These are phyloP conservation scores for Neurospora crassa DNA, from an alignment of 2,329 filamentous ascomycete species.

Conservation along the genomic window DNA sequence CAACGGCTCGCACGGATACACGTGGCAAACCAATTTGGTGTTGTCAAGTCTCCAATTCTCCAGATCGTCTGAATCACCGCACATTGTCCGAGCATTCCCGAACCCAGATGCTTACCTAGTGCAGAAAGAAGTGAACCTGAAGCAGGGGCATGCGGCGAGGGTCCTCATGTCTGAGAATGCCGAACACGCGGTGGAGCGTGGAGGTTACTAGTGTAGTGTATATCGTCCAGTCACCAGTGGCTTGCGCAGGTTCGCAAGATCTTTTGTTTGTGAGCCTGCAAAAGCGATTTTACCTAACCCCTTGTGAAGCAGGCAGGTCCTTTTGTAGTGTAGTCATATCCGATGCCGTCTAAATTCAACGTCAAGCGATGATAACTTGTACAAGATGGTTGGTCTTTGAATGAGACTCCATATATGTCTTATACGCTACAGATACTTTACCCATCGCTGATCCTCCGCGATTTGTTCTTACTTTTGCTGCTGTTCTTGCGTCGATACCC, in stretches of 20 bases:
- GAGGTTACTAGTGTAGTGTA: too few species aligned
- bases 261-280: too few species aligned
- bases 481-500: neutral
- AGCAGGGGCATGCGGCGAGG: neutral
- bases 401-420: neutral
- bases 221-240: too few species aligned
- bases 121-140: neutral
- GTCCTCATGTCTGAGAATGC: neutral
- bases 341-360: neutral
- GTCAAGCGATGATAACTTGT: neutral
- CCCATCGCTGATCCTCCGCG: neutral
- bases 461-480: neutral
- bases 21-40: neutral
- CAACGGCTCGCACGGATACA: neutral
- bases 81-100: neutral
- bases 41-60: neutral
- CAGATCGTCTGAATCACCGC: neutral
- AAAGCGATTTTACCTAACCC: too few species aligned
- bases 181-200: neutral
- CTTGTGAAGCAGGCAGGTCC: neutral
- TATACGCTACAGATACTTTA: neutral
- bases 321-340: neutral
- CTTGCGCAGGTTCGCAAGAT: too few species aligned
- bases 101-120: neutral
- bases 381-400: neutral